phyloP scores from a whole-genome alignment of 2,329 filamentous ascomycete species.

The Cytospora paraplurivora region DNA sequence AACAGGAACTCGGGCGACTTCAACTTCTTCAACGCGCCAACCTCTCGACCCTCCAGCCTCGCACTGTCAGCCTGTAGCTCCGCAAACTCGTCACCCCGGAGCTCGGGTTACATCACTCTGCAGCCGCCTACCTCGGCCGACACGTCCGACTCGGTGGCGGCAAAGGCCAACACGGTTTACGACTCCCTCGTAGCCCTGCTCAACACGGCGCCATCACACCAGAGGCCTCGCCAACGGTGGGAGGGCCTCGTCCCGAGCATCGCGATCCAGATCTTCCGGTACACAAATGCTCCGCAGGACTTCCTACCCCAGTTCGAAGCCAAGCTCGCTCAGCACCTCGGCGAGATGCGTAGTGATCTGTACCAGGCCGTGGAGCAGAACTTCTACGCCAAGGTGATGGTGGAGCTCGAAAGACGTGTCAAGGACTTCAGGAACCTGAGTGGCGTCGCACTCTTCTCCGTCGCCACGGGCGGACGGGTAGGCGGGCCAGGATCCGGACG shows the following conservation, averaged over 20 bases:
- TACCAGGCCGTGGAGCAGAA: conserved; percentile 53
- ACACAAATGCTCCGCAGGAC: conserved; percentile 52
- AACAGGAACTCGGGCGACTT: conserved; percentile 44
- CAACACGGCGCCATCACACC: conserved; percentile 50
- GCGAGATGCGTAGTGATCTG: conserved; percentile 45
- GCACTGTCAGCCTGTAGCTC: conserved; percentile 54
- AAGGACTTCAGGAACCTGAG: conserved; percentile 56
- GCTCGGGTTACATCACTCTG: conserved; percentile 46
- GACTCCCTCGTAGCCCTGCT: conserved; percentile 57
- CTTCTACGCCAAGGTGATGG: conserved; percentile 52
- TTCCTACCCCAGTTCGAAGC: conserved; percentile 52
- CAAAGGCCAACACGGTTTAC: conserved; percentile 49
- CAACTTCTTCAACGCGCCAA: conserved; percentile 48
- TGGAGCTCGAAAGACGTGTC: conserved; percentile 52
- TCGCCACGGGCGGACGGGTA: conserved; percentile 55
- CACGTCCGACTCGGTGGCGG: conserved; percentile 20
- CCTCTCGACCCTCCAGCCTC: conserved; percentile 55
- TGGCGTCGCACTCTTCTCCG: conserved; percentile 56
- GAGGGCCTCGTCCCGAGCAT: conserved; percentile 54
- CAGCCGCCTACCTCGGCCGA: conserved; percentile 36
- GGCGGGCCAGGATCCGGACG: conserved; percentile 40
- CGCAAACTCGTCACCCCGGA: conserved; percentile 53
- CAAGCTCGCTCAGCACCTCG: conserved; percentile 50
- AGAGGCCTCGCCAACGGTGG: conserved; percentile 52
- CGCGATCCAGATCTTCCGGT: conserved; percentile 62